phyloP scores from a whole-genome alignment of 2,329 filamentous ascomycete genomes.

The Sordariomycetes sp. region DNA sequence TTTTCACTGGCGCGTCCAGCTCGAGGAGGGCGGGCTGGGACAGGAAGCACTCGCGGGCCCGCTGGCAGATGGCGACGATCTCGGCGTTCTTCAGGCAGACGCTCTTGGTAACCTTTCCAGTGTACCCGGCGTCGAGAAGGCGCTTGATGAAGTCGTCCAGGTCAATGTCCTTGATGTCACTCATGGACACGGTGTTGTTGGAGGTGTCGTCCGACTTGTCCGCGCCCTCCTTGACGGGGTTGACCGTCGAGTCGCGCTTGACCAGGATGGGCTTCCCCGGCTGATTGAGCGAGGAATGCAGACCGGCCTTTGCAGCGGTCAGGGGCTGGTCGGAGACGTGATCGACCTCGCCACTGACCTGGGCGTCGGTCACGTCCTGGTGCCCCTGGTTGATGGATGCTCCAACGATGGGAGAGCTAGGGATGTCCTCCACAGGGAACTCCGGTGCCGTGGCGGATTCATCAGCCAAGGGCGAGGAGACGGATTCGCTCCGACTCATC shows the following conservation, averaged over 20 bases:
- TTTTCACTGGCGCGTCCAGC: constrained; percentile 89
- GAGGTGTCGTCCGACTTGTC: constrained; percentile 26
- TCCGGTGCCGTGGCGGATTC: constrained; percentile 7
- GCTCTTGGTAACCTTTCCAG: constrained; percentile 93
- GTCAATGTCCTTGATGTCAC: constrained; percentile 83
- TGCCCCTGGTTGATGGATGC: constrained; percentile 59
- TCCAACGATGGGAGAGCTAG: constrained; percentile 80
- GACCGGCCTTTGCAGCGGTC: constrained; percentile 43
- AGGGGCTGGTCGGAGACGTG: constrained; percentile 87
- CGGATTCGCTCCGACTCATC: constrained; percentile 26
- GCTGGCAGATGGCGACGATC: constrained; percentile 84
- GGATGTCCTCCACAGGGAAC: constrained; percentile 20
- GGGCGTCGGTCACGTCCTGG: constrained; percentile 67
- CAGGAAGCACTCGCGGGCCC: constrained; percentile 77
- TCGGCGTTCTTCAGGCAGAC: constrained; percentile 97
- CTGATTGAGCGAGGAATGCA: constrained; percentile 46
- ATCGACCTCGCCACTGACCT: constrained; percentile 82
- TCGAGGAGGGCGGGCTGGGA: constrained; percentile 87
- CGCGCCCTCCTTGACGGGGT: constrained; percentile 36
- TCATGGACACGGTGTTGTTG: constrained; percentile 57
- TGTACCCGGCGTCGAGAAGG: constrained; percentile 85
- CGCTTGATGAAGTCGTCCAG: constrained; percentile 95
- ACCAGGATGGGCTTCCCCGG: constrained; percentile 85
- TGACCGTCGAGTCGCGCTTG: constrained; percentile 60
- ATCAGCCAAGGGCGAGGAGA: not conserved